Base-by-base conservation (phyloP, 768 basidiomycete species). In the Chalciporus piperatus region DNA sequence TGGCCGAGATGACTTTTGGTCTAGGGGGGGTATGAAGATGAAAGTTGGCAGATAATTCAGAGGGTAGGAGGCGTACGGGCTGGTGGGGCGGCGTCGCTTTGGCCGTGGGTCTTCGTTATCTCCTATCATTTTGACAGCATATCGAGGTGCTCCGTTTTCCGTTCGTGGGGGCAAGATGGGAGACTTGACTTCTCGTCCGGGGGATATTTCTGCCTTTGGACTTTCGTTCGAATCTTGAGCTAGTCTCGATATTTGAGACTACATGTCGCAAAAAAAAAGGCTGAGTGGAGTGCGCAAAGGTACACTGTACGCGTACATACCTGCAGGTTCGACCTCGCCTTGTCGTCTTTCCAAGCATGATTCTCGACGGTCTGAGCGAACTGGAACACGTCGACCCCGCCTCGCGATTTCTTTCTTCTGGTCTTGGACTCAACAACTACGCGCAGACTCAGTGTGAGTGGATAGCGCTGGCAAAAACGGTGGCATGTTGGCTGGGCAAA, bases 331-430 rank as follows among this genome's bases (percentile, higher is more conserved):
- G 78, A 78, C 58, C 81, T 77, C 46, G 71, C 66, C 52, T 71
- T 66, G 41, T 77, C 79, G 63, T 88, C 81, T 39, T 84, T 74
- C 87, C 87, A 91, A 27, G 74, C 80, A 30, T 75, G 77, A 23
- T 76, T 71, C 57, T 91, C 89, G 17, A 92, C 83, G 0, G 89
- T 92, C 60, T 85, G 83, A 0, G 87, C 87, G 67, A 89, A 90
- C 64, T 90, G 84, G 59, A 92, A 92, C 23, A 92, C 78, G 39
- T 83, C 83, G 23, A 76, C 17, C 3, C 68, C 73, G 23, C 69
- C 74, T 9, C 80, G 76, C 4, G 82, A 75, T 63, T 82, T 89
- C 70, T 89, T 89, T 51, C 81, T 70, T 28, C 76, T 79, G 37
- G 74, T 67, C 14, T 76, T 71, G 22, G 83, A 79, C 66, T 89